Evolutionary conservation across 1,284 basidiomycete genomes (phyloP).

Genomic region (Heterobasidion parviporum): DNA sequence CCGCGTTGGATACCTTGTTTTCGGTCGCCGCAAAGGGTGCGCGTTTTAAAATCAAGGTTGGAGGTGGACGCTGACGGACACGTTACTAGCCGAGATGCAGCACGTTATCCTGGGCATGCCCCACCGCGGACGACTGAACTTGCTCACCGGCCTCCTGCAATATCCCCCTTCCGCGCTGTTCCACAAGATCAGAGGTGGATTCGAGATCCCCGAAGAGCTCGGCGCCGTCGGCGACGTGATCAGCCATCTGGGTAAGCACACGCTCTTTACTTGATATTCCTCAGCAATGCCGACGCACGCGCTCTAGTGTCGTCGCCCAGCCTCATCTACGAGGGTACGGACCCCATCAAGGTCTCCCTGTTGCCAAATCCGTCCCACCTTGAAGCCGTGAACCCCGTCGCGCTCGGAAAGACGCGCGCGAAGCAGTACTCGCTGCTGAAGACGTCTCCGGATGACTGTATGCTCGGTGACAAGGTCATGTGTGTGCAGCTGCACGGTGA

Average conservation of each 20-base stretch:
- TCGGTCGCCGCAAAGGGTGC: conserved; percentile 53
- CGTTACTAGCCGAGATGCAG: conserved; percentile 47
- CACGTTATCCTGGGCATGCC: conserved; percentile 77
- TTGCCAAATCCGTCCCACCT: conserved; percentile 87
- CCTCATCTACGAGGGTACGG: conserved; percentile 45
- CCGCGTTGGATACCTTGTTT: conserved; percentile 74
- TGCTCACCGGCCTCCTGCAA: conserved; percentile 73
- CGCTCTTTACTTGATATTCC: not conserved
- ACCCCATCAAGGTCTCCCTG: conserved; percentile 64
- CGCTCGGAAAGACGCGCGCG: conserved; percentile 83
- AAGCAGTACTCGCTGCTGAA: conserved; percentile 84
- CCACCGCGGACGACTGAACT: conserved; percentile 81
- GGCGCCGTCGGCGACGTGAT: conserved; percentile 78
- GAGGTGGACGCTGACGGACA: not conserved
- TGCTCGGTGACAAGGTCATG: conserved; percentile 79
- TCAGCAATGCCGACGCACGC: not conserved
- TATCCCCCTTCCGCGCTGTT: conserved; percentile 66
- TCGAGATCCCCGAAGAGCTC: conserved; percentile 61
- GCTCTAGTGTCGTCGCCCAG: conserved; percentile 50
- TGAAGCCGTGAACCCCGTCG: conserved; percentile 82
- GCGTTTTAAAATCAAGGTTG: too few relatives aligned
- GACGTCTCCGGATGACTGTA: conserved; percentile 55
- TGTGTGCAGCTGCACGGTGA: conserved; percentile 88
- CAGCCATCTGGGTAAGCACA: conserved; percentile 62
- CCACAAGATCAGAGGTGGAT: conserved; percentile 77